Conservation (phyloP, 352 stramenopile species). For the Ochromonadaceae sp. region DNA sequence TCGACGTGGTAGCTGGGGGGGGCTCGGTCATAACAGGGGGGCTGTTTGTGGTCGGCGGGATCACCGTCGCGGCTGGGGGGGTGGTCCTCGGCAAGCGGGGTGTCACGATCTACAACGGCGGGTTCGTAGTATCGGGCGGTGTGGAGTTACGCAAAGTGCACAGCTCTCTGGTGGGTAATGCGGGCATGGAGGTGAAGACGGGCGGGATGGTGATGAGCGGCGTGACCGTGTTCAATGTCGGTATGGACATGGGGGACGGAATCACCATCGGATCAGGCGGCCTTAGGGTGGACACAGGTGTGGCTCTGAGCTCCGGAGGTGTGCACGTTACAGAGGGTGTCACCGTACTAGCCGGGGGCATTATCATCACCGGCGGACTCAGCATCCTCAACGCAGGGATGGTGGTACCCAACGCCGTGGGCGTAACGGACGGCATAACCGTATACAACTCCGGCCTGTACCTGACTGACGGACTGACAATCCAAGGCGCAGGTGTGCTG, state of each 20-base stretch:
- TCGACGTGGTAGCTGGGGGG: background rate
- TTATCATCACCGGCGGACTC: background rate
- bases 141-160: no score
- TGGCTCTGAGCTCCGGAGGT: no score
- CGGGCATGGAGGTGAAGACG: background rate
- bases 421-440: background rate
- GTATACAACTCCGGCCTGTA: background rate
- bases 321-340: no score
- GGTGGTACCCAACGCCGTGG: background rate
- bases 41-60: background rate
- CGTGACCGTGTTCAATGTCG: no score
- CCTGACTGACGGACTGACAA: constrained; percentile 6
- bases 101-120: background rate
- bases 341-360: background rate
- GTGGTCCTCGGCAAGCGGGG: background rate
- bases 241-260: background rate
- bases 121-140: background rate
- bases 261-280: background rate
- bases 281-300: background rate
- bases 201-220: background rate
- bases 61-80: background rate
- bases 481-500: background rate
- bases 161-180: no score
- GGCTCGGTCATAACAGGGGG: background rate
- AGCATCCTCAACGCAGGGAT: background rate